Evolutionary conservation across 192 early-diverging fungal genomes (phyloP), one percentile per base, ranked within the genome.

Genomic region (Glomus cerebriforme): DNA sequence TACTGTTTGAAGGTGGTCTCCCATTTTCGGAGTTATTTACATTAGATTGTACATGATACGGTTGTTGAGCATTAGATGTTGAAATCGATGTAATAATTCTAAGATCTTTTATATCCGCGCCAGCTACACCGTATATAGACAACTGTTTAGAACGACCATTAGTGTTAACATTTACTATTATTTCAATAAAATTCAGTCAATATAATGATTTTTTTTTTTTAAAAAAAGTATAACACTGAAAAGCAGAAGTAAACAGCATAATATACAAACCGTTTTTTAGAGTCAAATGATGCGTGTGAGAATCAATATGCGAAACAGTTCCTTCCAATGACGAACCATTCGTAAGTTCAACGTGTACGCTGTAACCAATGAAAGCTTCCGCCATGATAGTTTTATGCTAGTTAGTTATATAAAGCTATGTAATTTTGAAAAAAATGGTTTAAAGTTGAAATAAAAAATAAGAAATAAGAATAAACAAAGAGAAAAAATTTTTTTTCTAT

Each of bases 91-190:
- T 75, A 3, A 91, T 60, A 27, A 93, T 88, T 75, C 89, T 81
- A 12, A 93, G 81, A 79, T 93, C 92, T 63, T 85, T 85, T 71
- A 93, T 92, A 64, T 93, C 90, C 22, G 83, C 80, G 22, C 92
- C 92, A 17, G 84, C 81, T 9, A 91, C 88, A n/a, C 84, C 70
- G 64, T 79, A 72, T 81, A 81, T 79, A 80, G 84, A 12, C 80
- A 83, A 75, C 70, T 79, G 70, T 83, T 81, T 62, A 82, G 75
- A 67, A 81, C 79, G 34, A 76, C 79, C 80, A 74, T 60, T 59
- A 45, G 37, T 54, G 12, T 45, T 29, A 47, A 74, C n/a, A 59
- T 65, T 69, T 22, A 81, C 59, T 79, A 27, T 49, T 54, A 67
- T 72, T 39, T 32, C 29, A 24, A 58, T 31, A 74, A 68, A 24